These are phyloP conservation scores for Ophiostoma populinum DNA, from an alignment of 2,329 filamentous ascomycete genomes.

Conservation along the genomic window DNA sequence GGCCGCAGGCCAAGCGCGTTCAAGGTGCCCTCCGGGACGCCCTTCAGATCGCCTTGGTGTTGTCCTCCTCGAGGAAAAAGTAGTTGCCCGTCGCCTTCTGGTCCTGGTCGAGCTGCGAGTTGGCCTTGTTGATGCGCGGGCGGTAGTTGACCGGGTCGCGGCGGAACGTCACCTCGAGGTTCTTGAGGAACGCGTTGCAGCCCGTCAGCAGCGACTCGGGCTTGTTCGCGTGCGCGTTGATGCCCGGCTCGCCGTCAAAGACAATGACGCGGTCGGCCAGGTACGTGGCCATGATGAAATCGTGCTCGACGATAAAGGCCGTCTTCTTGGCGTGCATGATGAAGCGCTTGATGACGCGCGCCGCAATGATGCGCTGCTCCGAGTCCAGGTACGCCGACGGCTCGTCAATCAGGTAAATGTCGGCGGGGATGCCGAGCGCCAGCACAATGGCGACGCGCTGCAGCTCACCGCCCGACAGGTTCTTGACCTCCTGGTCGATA, in stretches of 20 bases:
- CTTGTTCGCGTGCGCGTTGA: conserved; percentile 71
- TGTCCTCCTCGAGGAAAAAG: conserved; percentile 82
- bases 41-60: conserved; percentile 43
- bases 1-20: background rate
- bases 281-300: conserved; percentile 70
- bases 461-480: conserved; percentile 96
- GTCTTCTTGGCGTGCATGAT: conserved; percentile 99
- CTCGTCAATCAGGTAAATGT: conserved; percentile 98
- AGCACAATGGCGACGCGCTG: conserved; percentile 97
- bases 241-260: conserved; percentile 85
- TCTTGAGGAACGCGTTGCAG: conserved; percentile 94
- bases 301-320: conserved; percentile 97
- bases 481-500: conserved; percentile 98
- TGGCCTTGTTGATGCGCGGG: conserved; percentile 94
- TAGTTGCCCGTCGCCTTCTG: conserved; percentile 91
- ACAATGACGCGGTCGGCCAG: conserved; percentile 90
- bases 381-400: conserved; percentile 95
- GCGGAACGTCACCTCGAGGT: conserved; percentile 94
- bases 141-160: conserved; percentile 92
- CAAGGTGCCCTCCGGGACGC: conserved; percentile 29
- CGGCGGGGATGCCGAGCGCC: conserved; percentile 84
- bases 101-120: conserved; percentile 92
- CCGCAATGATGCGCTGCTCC: conserved; percentile 94
- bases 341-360: conserved; percentile 97
- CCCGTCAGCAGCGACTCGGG: conserved; percentile 88